A percentile compares a stretch with the other conserved stretches of the same genome.
phyloP scores from a whole-genome alignment of 2,329 filamentous ascomycete genomes.

The Aspergillus carbonarius region DNA sequence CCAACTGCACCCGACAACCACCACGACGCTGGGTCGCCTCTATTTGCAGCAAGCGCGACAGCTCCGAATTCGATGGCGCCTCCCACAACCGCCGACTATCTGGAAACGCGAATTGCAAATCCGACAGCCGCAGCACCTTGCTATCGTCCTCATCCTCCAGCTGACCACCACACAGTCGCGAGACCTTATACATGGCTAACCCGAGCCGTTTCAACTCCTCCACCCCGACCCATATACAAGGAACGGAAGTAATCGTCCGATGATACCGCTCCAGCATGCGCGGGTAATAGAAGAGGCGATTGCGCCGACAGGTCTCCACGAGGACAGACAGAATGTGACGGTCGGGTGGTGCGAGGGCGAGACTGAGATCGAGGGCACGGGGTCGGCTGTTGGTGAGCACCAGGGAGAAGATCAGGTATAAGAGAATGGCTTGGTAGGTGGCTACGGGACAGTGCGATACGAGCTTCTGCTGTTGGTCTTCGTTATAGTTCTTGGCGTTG shows the following conservation, averaged over 20 bases:
- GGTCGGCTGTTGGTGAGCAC: constrained; percentile 5
- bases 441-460: constrained; percentile 23
- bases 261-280: constrained; percentile 21
- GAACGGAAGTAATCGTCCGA: constrained; percentile 12
- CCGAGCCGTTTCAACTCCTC: constrained; percentile 28
- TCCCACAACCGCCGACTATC: constrained; percentile 13
- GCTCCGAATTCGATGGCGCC: constrained; percentile 9
- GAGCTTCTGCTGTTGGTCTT: not conserved
- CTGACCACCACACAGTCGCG: not conserved
- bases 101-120: constrained; percentile 20
- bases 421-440: constrained; percentile 29
- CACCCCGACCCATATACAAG: constrained; percentile 22
- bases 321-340: constrained; percentile 21
- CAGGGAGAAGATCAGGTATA: constrained; percentile 29
- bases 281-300: constrained; percentile 26
- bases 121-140: constrained; percentile 12
- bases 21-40: not conserved
- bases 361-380: too few relatives aligned
- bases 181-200: constrained; percentile 24
- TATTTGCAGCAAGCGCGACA: not conserved
- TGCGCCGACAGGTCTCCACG: constrained; percentile 17
- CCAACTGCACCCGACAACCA: too few relatives aligned
- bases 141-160: not conserved
- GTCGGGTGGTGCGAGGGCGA: constrained; percentile 6
- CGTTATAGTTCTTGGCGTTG: too few relatives aligned